Percentiles rank a stretch among this genome's conserved stretches.
Evolutionary conservation across 495 filamentous ascomycete species (phyloP).

Genomic region (Penicillium simplicissimum): DNA sequence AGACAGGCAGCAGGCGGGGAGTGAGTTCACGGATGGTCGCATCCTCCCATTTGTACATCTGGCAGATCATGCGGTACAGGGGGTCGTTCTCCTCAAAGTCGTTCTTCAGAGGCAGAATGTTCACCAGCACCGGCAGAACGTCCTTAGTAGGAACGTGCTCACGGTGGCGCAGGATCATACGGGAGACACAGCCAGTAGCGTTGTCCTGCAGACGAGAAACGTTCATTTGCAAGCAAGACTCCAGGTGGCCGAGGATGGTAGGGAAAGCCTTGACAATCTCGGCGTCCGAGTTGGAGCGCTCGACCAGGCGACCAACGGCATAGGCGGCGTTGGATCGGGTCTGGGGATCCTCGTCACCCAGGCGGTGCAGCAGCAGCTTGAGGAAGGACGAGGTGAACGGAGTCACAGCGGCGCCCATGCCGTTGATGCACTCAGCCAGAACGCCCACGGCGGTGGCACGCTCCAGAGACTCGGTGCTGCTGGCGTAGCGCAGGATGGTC

Average conservation of each 20-base stretch:
- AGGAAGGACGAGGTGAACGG: conserved; percentile 74
- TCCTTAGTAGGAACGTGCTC: conserved; percentile 75
- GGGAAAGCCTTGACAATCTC: conserved; percentile 72
- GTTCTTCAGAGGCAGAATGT: conserved; percentile 82
- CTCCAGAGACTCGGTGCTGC: conserved; percentile 79
- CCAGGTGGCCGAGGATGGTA: conserved; percentile 77
- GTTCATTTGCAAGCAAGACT: conserved; percentile 74
- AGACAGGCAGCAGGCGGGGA: conserved; percentile 71
- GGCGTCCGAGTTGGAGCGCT: conserved; percentile 70
- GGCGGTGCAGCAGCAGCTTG: conserved; percentile 80
- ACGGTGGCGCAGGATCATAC: conserved; percentile 85
- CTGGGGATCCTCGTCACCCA: conserved; percentile 86
- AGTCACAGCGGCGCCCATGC: conserved; percentile 77
- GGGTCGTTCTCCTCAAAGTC: conserved; percentile 97
- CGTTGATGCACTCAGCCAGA: conserved; percentile 85
- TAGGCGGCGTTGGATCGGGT: conserved; percentile 95
- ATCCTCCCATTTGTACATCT: conserved; percentile 76
- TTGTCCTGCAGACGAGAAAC: conserved; percentile 86
- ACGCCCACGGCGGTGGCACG: conserved; percentile 86
- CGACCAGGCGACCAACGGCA: conserved; percentile 78
- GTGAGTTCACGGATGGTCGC: conserved; percentile 74
- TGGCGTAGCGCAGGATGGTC: conserved; percentile 82
- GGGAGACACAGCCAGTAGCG: conserved; percentile 85
- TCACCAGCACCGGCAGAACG: conserved; percentile 77
- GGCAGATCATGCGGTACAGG: conserved; percentile 82